Percentiles rank a stretch among this genome's conserved stretches.
phyloP scores from a whole-genome alignment of 768 basidiomycete genomes.

The Xanthoconium stramineum region DNA sequence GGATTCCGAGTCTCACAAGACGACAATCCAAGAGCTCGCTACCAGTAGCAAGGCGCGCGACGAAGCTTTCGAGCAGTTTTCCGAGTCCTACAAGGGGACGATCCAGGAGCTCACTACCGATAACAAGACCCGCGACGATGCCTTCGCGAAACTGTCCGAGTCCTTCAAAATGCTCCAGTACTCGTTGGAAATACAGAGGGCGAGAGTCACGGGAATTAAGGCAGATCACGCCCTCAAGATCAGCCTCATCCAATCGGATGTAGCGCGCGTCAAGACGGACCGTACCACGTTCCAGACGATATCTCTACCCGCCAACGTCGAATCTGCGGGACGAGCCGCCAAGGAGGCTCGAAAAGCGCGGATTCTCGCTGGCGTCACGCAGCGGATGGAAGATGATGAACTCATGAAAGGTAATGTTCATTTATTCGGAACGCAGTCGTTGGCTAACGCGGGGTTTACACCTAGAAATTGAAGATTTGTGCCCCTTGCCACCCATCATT shows the following conservation, averaged over 20 bases:
- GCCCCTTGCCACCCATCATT: not conserved
- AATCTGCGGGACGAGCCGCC: not conserved
- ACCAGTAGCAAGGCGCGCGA: conserved; percentile 5
- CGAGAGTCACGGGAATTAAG: conserved; percentile 12
- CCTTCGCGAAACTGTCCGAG: conserved; percentile 1
- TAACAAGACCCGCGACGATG: conserved; percentile 1
- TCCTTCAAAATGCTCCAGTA: conserved; percentile 2
- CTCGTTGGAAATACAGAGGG: conserved; percentile 13
- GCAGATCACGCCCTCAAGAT: conserved; percentile 18
- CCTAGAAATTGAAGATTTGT: not conserved
- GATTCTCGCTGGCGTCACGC: not conserved
- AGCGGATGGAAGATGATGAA: not conserved
- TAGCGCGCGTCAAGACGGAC: conserved; percentile 7
- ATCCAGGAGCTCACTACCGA: not conserved
- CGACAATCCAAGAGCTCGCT: conserved; percentile 12
- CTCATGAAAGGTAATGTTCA: conserved; percentile 3
- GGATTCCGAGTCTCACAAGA: conserved; percentile 1
- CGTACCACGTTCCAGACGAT: conserved; percentile 8
- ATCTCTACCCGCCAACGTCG: not conserved
- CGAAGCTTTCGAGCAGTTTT: conserved; percentile 3
- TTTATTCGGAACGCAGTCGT: not conserved
- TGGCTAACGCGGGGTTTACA: not conserved
- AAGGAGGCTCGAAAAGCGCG: conserved; percentile 1
- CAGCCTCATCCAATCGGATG: conserved; percentile 13
- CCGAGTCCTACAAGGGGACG: not conserved